These are phyloP conservation scores for Pharnaceum exiguum DNA, from an alignment of 148 eudicot species.

Conservation along the genomic window DNA sequence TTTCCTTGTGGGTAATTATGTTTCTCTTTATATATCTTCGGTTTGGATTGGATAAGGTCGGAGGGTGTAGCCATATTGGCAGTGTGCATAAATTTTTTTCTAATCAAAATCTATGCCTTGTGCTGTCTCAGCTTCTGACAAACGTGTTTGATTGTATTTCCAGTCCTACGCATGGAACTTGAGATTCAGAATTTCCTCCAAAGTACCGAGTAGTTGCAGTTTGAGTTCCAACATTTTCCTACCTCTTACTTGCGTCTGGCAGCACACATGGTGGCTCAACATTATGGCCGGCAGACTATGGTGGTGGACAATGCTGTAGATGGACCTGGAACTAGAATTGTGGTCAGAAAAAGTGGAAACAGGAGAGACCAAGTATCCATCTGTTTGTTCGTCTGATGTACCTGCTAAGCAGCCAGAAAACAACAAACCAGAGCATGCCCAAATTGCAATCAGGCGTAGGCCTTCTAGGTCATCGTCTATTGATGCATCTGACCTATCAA, in stretches of 20 bases:
- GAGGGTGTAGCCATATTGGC: no score
- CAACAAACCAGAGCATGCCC: slow-evolving; percentile 46
- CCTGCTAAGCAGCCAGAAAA: slow-evolving; percentile 61
- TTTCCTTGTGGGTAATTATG: no score
- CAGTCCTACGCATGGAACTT: slow-evolving; percentile 95
- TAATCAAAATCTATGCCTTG: no score
- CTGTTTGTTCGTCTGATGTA: slow-evolving; percentile 69
- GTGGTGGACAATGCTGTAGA: slow-evolving; percentile 62
- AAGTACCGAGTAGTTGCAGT: slow-evolving; percentile 54
- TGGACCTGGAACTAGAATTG: slow-evolving; percentile 60
- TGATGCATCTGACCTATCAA: slow-evolving; percentile 40
- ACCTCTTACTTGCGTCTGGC: slow-evolving; percentile 96
- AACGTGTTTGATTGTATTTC: slow-evolving; percentile 1
- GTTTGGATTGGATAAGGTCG: no score
- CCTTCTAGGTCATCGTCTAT: slow-evolving; percentile 43
- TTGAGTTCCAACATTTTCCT: slow-evolving; percentile 90
- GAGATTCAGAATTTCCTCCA: slow-evolving; percentile 85
- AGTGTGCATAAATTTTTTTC: no score
- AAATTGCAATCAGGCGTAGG: slow-evolving; percentile 69
- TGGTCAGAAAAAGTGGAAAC: slow-evolving; percentile 68
- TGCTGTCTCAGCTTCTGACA: neutral
- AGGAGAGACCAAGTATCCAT: slow-evolving; percentile 58
- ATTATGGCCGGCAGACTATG: slow-evolving; percentile 76
- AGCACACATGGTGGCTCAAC: slow-evolving; percentile 96
- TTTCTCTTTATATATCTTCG: no score